These are phyloP conservation scores for Ambrosia trifida DNA, from an alignment of 129 eudicot species.

Conservation along the genomic window DNA sequence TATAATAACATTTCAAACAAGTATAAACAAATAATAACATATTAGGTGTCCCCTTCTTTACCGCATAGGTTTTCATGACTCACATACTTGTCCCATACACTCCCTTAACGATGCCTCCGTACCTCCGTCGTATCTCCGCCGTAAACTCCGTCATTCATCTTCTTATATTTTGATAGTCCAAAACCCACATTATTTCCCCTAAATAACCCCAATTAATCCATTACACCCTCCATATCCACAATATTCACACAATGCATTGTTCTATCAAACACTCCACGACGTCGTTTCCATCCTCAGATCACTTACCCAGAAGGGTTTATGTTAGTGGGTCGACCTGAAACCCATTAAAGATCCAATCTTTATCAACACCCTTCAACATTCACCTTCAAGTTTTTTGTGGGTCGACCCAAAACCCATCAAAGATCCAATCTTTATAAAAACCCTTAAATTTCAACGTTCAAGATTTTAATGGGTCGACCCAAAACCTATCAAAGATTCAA, in stretches of 20 bases:
- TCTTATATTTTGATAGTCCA: slow-evolving; percentile 26
- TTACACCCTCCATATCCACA: not conserved
- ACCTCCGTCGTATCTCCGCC: slow-evolving; percentile 16
- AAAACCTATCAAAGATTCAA: not conserved
- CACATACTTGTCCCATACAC: slow-evolving; percentile 30
- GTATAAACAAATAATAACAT: not conserved
- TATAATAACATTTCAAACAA: not conserved
- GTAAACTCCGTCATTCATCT: slow-evolving; percentile 29
- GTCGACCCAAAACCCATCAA: slow-evolving; percentile 13
- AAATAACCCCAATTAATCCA: slow-evolving; percentile 12
- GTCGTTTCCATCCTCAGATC: slow-evolving; percentile 20
- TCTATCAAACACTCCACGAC: slow-evolving; percentile 18
- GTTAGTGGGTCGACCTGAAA: not conserved
- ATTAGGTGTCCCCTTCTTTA: slow-evolving; percentile 23
- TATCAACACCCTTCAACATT: not conserved
- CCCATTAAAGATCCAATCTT: slow-evolving; percentile 18
- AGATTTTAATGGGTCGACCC: slow-evolving; percentile 31
- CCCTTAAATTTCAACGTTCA: slow-evolving; percentile 15
- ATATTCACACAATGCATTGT: slow-evolving; percentile 29
- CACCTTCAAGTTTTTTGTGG: too few species aligned
- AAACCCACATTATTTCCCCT: slow-evolving; percentile 17
- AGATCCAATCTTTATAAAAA: slow-evolving; percentile 1
- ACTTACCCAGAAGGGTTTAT: slow-evolving; percentile 30
- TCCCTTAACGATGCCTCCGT: not conserved
- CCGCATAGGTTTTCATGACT: slow-evolving; percentile 30